A percentile compares a stretch with the other conserved stretches of the same genome.
These are phyloP conservation scores for Phoma sp. DNA, from an alignment of 2,329 filamentous ascomycete species.

Conservation along the genomic window DNA sequence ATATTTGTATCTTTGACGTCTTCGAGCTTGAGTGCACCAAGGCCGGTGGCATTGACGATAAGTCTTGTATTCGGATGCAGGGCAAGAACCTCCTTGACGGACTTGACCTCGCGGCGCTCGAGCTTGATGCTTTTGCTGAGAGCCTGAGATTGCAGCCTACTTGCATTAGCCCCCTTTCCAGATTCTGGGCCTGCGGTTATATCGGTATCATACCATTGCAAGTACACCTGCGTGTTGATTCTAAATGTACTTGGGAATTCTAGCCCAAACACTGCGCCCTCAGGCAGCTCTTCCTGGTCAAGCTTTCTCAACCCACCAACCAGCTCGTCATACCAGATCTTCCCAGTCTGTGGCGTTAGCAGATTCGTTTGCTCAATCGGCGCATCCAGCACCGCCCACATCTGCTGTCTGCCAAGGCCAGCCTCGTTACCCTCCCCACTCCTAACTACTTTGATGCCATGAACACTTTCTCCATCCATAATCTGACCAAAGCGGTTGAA, in stretches of 20 bases:
- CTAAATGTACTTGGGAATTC: constrained; percentile 46
- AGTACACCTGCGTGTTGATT: constrained; percentile 48
- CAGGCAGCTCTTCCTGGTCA: constrained; percentile 37
- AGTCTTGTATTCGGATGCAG: constrained; percentile 70
- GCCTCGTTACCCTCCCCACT: constrained; percentile 32
- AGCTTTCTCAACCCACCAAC: constrained; percentile 47
- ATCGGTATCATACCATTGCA: constrained; percentile 38
- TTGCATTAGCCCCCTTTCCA: background rate
- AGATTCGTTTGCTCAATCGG: constrained; percentile 41
- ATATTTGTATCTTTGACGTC: constrained; percentile 79
- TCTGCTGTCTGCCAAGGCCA: constrained; percentile 33
- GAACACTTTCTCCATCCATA: constrained; percentile 30
- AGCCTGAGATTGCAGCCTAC: constrained; percentile 65
- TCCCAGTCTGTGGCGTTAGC: constrained; percentile 46
- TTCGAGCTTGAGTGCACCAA: constrained; percentile 76
- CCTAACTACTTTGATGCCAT: constrained; percentile 21
- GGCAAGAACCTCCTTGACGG: constrained; percentile 71
- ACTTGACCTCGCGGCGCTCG: constrained; percentile 54
- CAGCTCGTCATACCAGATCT: constrained; percentile 52
- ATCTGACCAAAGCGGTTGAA: constrained; percentile 38
- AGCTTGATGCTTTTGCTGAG: constrained; percentile 70
- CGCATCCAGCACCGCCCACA: constrained; percentile 40
- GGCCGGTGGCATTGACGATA: constrained; percentile 83
- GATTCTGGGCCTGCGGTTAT: too few species aligned
- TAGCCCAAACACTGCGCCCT: constrained; percentile 46